Conservation (phyloP, 2,329 filamentous ascomycete genomes). For the Botrytis fabae region DNA sequence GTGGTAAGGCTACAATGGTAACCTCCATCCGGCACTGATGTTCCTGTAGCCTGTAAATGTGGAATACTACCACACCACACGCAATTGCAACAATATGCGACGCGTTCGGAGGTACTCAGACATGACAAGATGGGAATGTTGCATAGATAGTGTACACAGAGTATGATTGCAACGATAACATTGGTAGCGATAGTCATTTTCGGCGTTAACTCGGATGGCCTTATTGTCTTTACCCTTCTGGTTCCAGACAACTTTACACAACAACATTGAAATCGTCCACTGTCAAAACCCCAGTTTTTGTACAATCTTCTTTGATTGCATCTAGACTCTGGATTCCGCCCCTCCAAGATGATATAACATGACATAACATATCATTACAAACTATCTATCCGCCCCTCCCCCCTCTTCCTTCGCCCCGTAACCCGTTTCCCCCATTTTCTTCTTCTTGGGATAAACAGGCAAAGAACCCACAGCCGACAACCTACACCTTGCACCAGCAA, state of each 20-base stretch:
- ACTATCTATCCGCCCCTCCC: neutral
- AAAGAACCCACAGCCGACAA: neutral
- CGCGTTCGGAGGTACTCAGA: neutral
- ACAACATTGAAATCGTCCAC: neutral
- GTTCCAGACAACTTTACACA: neutral
- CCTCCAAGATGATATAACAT: neutral
- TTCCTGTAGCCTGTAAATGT: neutral
- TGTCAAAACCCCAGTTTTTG: neutral
- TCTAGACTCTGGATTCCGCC: neutral
- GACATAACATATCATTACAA: neutral
- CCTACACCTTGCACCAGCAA: neutral
- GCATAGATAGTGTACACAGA: neutral
- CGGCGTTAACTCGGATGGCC: neutral
- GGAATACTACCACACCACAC: neutral
- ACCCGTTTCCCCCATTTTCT: neutral
- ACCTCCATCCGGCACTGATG: slow-evolving; percentile 9
- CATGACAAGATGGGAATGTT: neutral
- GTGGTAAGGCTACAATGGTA: slow-evolving; percentile 7
- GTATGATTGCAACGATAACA: neutral
- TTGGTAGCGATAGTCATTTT: neutral
- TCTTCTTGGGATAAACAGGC: neutral
- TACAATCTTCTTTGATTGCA: neutral
- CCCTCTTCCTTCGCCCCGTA: slow-evolving; percentile 1
- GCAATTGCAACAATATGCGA: neutral
- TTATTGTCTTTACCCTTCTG: neutral